These are phyloP conservation scores for Hygrophoropsis aurantiaca DNA, from an alignment of 768 basidiomycete species.

Conservation along the genomic window DNA sequence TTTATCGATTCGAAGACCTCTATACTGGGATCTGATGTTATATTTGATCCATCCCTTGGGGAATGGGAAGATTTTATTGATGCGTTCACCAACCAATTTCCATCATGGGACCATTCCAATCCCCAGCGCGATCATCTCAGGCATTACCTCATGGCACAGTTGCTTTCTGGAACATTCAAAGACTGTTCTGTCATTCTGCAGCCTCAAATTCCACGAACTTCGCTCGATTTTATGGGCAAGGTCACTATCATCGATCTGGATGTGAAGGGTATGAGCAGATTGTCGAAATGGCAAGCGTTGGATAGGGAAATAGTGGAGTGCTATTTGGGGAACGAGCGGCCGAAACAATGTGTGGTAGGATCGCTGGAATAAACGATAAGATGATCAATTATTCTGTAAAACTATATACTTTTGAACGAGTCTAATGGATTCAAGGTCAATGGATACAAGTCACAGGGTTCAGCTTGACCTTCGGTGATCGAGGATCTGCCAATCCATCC, in stretches of 20 bases:
- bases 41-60: constrained; percentile 52
- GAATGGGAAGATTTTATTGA: constrained; percentile 71
- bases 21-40: constrained; percentile 11
- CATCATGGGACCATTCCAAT: constrained; percentile 34
- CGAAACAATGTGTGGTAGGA: constrained; percentile 22
- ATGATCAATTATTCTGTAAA: too few species aligned
- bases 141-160: constrained; percentile 69
- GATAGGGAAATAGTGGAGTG: constrained; percentile 64
- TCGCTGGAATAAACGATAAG: too few species aligned
- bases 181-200: constrained; percentile 82
- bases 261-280: constrained; percentile 64
- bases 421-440: too few species aligned
- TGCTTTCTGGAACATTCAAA: constrained; percentile 93
- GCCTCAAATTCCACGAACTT: constrained; percentile 17
- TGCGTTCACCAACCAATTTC: constrained; percentile 42
- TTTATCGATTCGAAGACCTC: constrained; percentile 18
- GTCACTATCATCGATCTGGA: constrained; percentile 86
- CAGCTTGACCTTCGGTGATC: too few species aligned
- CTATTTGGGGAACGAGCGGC: constrained; percentile 28
- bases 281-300: constrained; percentile 70
- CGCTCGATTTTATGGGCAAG: constrained; percentile 25
- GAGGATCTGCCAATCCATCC: too few species aligned
- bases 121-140: constrained; percentile 48
- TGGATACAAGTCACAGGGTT: too few species aligned
- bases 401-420: too few species aligned